Base-by-base conservation (phyloP, 2,329 filamentous ascomycete species). In the Aspergillus sp. region DNA sequence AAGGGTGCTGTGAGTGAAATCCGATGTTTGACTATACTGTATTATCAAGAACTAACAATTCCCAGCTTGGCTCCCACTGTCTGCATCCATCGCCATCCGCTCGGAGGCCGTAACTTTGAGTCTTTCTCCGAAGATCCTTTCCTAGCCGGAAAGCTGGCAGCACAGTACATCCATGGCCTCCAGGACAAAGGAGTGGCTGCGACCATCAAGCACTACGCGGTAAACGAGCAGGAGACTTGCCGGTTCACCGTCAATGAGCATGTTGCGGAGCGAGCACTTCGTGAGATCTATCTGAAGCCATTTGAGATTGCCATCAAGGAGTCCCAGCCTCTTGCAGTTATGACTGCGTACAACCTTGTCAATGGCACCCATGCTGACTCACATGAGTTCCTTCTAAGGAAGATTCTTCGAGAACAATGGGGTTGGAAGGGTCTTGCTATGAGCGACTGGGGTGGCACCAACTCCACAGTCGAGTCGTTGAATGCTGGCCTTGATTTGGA, bases 301-400 rank as follows among this genome's bases (percentile, higher is more conserved):
- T 56, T 56, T 22, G 54, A 56, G 34, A 56, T 56, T 22, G 54
- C 54, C 11, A 52, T 56, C 22, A 56, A 56, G 17, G 48, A 56
- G 20, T 20, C 54, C 7, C 48, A 56, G 4, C 54, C 54, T 13
- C 20, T 30, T n/a, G 54, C 54, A 17, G 48, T 56, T 5, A 56
- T 56, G 54, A 56, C 54, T 12, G 41, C 48, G 15, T 56, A 56
- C 48, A 56, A 56, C 36, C 39, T 56, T 20, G 41, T 56, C 5
- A 56, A 56, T 9, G 54, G 48, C 11, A 32, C 30, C 20, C 54
- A 56, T 20, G 54, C 54, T 1, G 54, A 56, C 24, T 56, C 54
- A n/a, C 45, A 52, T 34, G 13, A 47, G 13, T 52, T 51, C 39
- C 48, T 56, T 8, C 30, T 56, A 2, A 15, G 30, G n/a, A 42